Conservation (phyloP, 768 basidiomycete genomes). For the Ramaria rubella region DNA sequence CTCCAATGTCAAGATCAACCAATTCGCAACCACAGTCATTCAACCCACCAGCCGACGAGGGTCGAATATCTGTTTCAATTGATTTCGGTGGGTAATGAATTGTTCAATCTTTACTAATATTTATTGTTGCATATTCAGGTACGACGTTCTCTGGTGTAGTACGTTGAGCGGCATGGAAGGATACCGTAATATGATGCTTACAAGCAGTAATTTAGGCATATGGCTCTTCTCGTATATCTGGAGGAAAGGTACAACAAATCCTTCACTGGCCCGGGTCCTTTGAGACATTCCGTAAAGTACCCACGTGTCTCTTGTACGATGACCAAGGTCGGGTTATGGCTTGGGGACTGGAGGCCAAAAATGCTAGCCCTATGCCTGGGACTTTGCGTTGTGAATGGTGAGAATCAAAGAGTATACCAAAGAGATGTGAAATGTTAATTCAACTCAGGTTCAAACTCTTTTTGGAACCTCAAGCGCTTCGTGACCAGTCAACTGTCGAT, state of each 20-base stretch:
- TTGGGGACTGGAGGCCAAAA: slow-evolving; percentile 88
- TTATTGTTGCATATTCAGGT: slow-evolving; percentile 40
- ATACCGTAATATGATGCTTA: not conserved
- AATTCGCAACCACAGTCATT: not conserved
- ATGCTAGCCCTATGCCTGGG: slow-evolving; percentile 60
- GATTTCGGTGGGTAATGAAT: slow-evolving; percentile 57
- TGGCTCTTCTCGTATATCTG: slow-evolving; percentile 76
- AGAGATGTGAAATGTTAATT: not conserved
- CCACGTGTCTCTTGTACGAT: slow-evolving; percentile 81
- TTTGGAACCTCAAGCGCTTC: slow-evolving; percentile 73
- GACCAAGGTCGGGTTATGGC: slow-evolving; percentile 65
- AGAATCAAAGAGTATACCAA: slow-evolving; percentile 1
- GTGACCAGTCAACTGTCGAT: slow-evolving; percentile 64
- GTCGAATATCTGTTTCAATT: slow-evolving; percentile 76
- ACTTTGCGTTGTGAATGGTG: slow-evolving; percentile 53
- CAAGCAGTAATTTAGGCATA: slow-evolving; percentile 51
- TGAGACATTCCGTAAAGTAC: slow-evolving; percentile 83
- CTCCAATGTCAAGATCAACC: not conserved
- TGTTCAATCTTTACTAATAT: slow-evolving; percentile 1
- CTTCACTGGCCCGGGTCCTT: slow-evolving; percentile 79
- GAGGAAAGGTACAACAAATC: slow-evolving; percentile 77
- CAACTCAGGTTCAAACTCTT: slow-evolving; percentile 71
- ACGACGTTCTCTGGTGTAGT: slow-evolving; percentile 87
- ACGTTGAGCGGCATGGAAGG: slow-evolving; percentile 26
- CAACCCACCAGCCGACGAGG: slow-evolving; percentile 42